A percentile compares a stretch with the other conserved stretches of the same genome.
phyloP scores from a whole-genome alignment of 768 basidiomycete genomes.

The Nidularia sp. region DNA sequence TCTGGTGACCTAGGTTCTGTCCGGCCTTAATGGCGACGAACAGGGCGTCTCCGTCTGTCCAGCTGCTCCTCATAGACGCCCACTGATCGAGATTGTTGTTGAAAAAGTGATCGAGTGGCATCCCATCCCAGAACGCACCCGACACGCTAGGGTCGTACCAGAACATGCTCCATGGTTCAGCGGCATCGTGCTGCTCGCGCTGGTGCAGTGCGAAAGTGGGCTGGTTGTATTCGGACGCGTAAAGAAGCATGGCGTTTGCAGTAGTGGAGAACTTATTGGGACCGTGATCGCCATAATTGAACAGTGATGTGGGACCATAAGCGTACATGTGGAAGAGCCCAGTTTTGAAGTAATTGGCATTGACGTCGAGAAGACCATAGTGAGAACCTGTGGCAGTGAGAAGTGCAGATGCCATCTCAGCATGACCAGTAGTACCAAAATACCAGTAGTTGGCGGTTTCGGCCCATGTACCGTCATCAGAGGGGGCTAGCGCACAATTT shows the following conservation, averaged over 20 bases:
- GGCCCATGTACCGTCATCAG: slow-evolving; percentile 82
- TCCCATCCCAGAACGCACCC: slow-evolving; percentile 91
- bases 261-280: slow-evolving; percentile 96
- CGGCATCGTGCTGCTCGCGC: slow-evolving; percentile 80
- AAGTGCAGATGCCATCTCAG: slow-evolving; percentile 84
- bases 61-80: slow-evolving; percentile 88
- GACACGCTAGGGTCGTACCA: slow-evolving; percentile 86
- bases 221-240: slow-evolving; percentile 61
- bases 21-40: slow-evolving; percentile 92
- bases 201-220: slow-evolving; percentile 85
- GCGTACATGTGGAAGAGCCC: slow-evolving; percentile 89
- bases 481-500: slow-evolving; percentile 67
- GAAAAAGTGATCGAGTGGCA: slow-evolving; percentile 82
- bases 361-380: slow-evolving; percentile 65
- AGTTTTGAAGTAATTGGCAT: slow-evolving; percentile 69
- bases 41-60: slow-evolving; percentile 82
- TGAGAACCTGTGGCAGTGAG: slow-evolving; percentile 82
- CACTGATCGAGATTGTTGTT: slow-evolving; percentile 70
- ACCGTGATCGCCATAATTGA: slow-evolving; percentile 82
- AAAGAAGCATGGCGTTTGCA: slow-evolving; percentile 84
- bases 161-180: slow-evolving; percentile 84
- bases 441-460: slow-evolving; percentile 97
- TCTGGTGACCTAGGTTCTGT: slow-evolving; percentile 76
- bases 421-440: slow-evolving; percentile 88
- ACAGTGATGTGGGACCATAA: slow-evolving; percentile 79